A percentile compares a stretch with the other conserved stretches of the same genome.
Evolutionary conservation across 2,329 filamentous ascomycete species (phyloP).

Genomic region (Lachnellula arida): DNA sequence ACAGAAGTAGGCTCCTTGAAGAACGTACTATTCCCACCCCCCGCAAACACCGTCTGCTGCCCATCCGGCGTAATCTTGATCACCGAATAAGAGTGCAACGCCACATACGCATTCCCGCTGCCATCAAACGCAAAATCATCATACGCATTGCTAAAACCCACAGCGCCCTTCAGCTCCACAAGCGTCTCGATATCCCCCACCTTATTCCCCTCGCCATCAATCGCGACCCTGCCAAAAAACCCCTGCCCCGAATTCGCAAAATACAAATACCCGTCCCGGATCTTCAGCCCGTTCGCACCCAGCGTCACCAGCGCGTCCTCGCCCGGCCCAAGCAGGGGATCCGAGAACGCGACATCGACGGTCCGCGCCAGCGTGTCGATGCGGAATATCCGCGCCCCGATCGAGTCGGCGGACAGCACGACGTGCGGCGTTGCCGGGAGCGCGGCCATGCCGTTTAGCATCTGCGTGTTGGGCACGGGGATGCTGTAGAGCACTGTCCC

Average conservation of each 20-base stretch:
- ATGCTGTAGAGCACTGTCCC: background rate
- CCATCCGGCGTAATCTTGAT: slow-evolving; percentile 1
- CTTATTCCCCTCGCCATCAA: background rate
- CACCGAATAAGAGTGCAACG: background rate
- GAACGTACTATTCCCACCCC: background rate
- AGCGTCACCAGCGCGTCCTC: background rate
- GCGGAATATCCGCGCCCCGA: background rate
- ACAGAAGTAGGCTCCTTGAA: background rate
- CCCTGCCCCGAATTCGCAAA: slow-evolving; percentile 4
- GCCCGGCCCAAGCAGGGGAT: background rate
- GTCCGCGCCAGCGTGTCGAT: background rate
- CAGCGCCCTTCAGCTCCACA: too few species aligned
- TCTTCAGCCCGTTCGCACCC: slow-evolving; percentile 1
- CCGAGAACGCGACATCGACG: background rate
- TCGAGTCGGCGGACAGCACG: background rate
- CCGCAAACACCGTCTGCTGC: background rate
- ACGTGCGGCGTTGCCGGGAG: background rate
- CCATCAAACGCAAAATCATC: slow-evolving; percentile 2
- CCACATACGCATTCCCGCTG: slow-evolving; percentile 1
- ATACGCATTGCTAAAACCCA: background rate
- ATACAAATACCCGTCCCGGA: background rate
- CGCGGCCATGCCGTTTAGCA: background rate
- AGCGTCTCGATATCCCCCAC: background rate
- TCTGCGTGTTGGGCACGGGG: background rate
- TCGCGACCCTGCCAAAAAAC: background rate